Percentiles rank a stretch among this genome's conserved stretches.
Conservation (phyloP, 1,284 basidiomycete genomes). For the Puccinia novopanici region DNA sequence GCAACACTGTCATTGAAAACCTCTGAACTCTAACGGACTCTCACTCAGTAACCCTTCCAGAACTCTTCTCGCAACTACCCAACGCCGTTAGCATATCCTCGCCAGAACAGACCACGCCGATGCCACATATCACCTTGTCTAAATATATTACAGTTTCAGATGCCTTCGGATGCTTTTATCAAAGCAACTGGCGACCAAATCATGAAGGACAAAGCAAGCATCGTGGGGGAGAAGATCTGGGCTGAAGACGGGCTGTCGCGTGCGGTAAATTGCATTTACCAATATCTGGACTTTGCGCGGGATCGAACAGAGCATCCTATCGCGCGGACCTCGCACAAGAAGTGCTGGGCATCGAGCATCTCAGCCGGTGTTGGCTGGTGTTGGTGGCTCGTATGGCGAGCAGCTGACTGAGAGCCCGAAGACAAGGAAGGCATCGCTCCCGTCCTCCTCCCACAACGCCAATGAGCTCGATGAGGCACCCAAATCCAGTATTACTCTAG, state of each 20-base stretch:
- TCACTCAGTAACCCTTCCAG: too few species aligned
- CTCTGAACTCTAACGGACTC: too few species aligned
- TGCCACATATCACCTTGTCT: too few species aligned
- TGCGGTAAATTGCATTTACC: constrained; percentile 54
- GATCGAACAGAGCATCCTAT: constrained; percentile 48
- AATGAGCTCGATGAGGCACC: background rate
- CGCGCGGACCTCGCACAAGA: constrained; percentile 14
- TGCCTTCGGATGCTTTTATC: constrained; percentile 74
- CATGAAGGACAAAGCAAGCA: constrained; percentile 57
- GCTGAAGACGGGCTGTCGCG: constrained; percentile 55
- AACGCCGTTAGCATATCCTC: too few species aligned
- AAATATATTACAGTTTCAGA: too few species aligned
- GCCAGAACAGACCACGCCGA: too few species aligned
- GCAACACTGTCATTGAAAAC: too few species aligned
- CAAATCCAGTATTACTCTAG: too few species aligned
- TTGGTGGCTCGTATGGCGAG: background rate
- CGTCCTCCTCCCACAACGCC: background rate
- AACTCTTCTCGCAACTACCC: too few species aligned
- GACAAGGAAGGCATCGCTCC: background rate
- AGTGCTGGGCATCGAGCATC: background rate
- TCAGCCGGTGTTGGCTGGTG: background rate
- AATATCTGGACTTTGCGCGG: constrained; percentile 42
- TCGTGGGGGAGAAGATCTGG: constrained; percentile 56
- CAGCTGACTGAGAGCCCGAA: background rate
- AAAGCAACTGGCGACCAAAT: constrained; percentile 74